A percentile compares a stretch with the other conserved stretches of the same genome.
phyloP scores from a whole-genome alignment of 768 basidiomycete species.

The Boletellus sp. region DNA sequence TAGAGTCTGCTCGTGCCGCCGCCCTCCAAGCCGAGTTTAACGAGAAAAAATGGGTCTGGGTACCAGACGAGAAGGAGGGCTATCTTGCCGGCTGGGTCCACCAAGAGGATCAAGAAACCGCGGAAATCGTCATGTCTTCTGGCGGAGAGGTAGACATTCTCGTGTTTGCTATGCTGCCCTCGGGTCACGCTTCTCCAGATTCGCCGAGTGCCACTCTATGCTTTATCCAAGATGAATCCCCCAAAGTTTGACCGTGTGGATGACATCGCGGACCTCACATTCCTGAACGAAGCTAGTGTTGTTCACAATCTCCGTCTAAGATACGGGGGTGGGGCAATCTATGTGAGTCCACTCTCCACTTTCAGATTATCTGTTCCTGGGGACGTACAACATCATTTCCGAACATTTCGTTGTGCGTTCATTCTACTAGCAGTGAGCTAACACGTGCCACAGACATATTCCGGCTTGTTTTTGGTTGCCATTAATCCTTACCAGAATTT shows the following conservation, averaged over 20 bases:
- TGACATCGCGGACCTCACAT: constrained; percentile 97
- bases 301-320: constrained; percentile 94
- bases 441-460: constrained; percentile 68
- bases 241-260: constrained; percentile 97
- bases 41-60: constrained; percentile 99
- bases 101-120: constrained; percentile 77
- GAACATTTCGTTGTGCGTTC: constrained; percentile 4
- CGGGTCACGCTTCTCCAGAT: constrained; percentile 40
- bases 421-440: constrained; percentile 2
- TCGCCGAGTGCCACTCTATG: constrained; percentile 69
- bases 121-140: constrained; percentile 80
- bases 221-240: constrained; percentile 94
- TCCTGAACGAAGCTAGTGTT: constrained; percentile 96
- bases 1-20: constrained; percentile 77
- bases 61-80: constrained; percentile 87
- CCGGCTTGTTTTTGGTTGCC: constrained; percentile 95
- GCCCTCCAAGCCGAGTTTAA: constrained; percentile 95
- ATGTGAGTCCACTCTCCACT: constrained; percentile 51
- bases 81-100: constrained; percentile 95
- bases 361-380: constrained; percentile 1
- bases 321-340: constrained; percentile 89
- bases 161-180: background rate
- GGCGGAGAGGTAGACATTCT: constrained; percentile 66
- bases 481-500: constrained; percentile 95
- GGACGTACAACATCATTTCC: constrained; percentile 2